Evolutionary conservation across 2,329 filamentous ascomycete species (phyloP).

Genomic region (Triangularia setosa): DNA sequence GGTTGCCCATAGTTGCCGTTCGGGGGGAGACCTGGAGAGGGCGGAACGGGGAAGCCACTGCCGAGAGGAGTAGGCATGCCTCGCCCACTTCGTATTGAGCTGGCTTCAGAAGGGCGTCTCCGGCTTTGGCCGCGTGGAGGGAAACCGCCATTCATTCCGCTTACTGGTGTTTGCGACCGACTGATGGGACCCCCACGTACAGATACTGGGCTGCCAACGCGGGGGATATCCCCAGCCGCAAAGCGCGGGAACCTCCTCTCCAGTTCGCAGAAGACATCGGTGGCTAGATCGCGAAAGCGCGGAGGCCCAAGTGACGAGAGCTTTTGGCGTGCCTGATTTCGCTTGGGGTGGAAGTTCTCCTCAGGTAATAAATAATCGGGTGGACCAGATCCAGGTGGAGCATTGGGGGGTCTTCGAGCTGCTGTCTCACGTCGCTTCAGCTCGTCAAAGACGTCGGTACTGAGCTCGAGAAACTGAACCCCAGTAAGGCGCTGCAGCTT

Average conservation of each 20-base stretch:
- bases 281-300: constrained; percentile 86
- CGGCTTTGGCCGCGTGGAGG: constrained; percentile 50
- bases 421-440: constrained; percentile 77
- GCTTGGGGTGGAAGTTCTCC: constrained; percentile 87
- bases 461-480: constrained; percentile 95
- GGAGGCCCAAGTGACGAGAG: constrained; percentile 83
- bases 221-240: constrained; percentile 62
- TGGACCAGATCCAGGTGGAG: constrained; percentile 46
- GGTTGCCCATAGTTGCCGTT: constrained; percentile 70
- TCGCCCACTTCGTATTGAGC: constrained; percentile 50
- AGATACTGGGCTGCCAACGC: constrained; percentile 65
- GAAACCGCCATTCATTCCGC: constrained; percentile 47
- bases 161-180: constrained; percentile 59
- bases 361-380: constrained; percentile 79
- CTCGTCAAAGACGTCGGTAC: constrained; percentile 96
- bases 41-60: constrained; percentile 42
- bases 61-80: constrained; percentile 27
- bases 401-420: constrained; percentile 51
- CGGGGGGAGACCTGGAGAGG: constrained; percentile 51
- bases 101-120: constrained; percentile 58
- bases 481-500: constrained; percentile 86
- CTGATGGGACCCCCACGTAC: constrained; percentile 58
- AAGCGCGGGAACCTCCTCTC: constrained; percentile 87
- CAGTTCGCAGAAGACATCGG: constrained; percentile 92
- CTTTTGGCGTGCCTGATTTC: constrained; percentile 95